Conservation (phyloP, 2,329 filamentous ascomycete genomes). For the Claviceps arundinis region DNA sequence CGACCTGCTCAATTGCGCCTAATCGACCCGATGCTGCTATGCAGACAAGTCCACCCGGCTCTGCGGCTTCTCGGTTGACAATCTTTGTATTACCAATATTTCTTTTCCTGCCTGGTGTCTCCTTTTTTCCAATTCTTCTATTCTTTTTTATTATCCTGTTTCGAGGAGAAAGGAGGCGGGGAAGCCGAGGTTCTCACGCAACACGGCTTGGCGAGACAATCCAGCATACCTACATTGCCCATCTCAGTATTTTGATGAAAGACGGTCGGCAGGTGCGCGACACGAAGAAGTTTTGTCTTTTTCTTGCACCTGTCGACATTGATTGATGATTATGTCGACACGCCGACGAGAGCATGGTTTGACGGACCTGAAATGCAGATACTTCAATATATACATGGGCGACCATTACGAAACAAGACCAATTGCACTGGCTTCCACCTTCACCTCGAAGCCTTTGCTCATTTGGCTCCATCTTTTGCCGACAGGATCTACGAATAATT, state of each 20-base stretch:
- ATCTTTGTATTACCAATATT: conserved; percentile 4
- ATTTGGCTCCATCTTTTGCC: conserved; percentile 3
- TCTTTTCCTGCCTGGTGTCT: neutral
- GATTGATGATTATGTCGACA: conserved; percentile 27
- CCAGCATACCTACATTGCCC: conserved; percentile 4
- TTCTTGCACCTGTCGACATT: conserved; percentile 9
- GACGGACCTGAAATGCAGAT: conserved; percentile 27
- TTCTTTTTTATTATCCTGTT: neutral
- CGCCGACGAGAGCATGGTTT: conserved; percentile 24
- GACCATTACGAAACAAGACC: conserved; percentile 24
- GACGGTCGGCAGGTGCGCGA: conserved; percentile 5
- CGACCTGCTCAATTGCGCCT: neutral
- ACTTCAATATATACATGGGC: conserved; percentile 27
- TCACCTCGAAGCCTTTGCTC: conserved; percentile 9
- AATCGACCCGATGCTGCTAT: neutral
- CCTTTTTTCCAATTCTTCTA: neutral
- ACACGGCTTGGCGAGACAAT: neutral
- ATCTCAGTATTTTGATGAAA: conserved; percentile 5
- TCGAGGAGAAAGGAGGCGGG: neutral
- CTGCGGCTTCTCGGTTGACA: neutral
- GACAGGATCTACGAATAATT: conserved; percentile 6
- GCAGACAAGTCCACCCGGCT: neutral
- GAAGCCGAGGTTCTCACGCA: neutral
- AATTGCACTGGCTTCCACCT: conserved; percentile 17
- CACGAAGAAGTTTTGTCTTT: neutral